Base-by-base conservation (phyloP, 2,329 filamentous ascomycete genomes). In the Dactylellina cionopaga region DNA sequence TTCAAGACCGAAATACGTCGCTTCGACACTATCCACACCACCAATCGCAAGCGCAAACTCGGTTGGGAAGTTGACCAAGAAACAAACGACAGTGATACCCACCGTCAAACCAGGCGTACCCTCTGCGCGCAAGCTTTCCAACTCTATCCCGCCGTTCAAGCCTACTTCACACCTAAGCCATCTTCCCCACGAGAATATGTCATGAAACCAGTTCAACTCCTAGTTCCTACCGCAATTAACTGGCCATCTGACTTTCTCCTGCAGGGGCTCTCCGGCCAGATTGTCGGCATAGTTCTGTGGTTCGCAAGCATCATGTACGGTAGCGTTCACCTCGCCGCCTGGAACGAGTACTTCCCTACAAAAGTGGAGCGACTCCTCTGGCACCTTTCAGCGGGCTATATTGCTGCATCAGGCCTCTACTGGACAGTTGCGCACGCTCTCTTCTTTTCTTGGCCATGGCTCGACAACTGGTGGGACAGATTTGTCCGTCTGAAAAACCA, bases 261-360 rank as follows among this genome's bases (percentile, higher is more conserved):
- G 24, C 4, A 39, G 24, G 11, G 27, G 15, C 13, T 44, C 15
- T 46, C 41, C 5, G 46, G 44, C 10, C 46, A 56, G 22, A 54
- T 59, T 10, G 37, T 52, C n/a, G 64, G 44, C 2, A 41, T 59
- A 2, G 33, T 54, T 6, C 13, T 60, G 2, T 72, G 43, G 49
- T 46, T 37, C 22, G 65, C 56, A n/a, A 70, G 29, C 31, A 46
- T 70, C 5, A 33, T 71, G 33, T 74, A 70, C 27, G 65, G 75
- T 1, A 60, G 35, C 15, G 25, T 78, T 2, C 78, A 78, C 44
- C 49, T 76, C 6, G 70, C 75, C 1, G 77, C 75, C 5, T 79
- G 77, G 77, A 75, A 77, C 22, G 75, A 78, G 19, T 69, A 78
- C 49, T 79, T 78, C 49, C 76, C 77, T 0, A 75, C 73, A 10